Percentiles rank a stretch among this genome's conserved stretches.
These are phyloP conservation scores for Cladophialophora immunda DNA, from an alignment of 2,329 filamentous ascomycete species.

Conservation along the genomic window DNA sequence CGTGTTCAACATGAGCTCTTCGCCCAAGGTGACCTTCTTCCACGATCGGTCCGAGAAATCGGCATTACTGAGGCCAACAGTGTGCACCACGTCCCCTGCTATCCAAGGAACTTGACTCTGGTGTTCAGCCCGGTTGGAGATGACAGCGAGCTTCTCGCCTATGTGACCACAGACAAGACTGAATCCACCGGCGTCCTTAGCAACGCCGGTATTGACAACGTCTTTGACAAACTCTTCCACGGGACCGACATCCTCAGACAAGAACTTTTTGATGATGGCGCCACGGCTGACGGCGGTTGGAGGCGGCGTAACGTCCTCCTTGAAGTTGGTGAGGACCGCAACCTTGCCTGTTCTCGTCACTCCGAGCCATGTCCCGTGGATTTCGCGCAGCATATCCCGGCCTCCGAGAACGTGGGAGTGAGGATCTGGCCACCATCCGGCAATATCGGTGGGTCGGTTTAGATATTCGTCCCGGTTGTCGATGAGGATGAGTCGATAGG, in stretches of 20 bases:
- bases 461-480: slow-evolving; percentile 80
- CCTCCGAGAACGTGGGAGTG: slow-evolving; percentile 66
- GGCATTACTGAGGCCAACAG: slow-evolving; percentile 69
- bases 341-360: slow-evolving; percentile 68
- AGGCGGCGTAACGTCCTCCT: slow-evolving; percentile 59
- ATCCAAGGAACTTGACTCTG: slow-evolving; percentile 62
- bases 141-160: slow-evolving; percentile 62
- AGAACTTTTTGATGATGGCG: slow-evolving; percentile 67
- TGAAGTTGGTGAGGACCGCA: slow-evolving; percentile 71
- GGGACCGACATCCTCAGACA: slow-evolving; percentile 55
- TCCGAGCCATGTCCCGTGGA: slow-evolving; percentile 71
- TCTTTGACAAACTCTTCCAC: slow-evolving; percentile 62
- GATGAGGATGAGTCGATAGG: slow-evolving; percentile 76
- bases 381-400: slow-evolving; percentile 67
- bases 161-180: slow-evolving; percentile 68
- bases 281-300: slow-evolving; percentile 63
- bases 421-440: slow-evolving; percentile 67
- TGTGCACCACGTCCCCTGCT: slow-evolving; percentile 57
- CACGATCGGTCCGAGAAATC: slow-evolving; percentile 66
- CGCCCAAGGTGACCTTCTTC: slow-evolving; percentile 69
- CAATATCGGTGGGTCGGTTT: slow-evolving; percentile 66
- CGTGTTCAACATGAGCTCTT: slow-evolving; percentile 60
- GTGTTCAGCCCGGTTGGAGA: slow-evolving; percentile 69
- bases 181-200: slow-evolving; percentile 69
- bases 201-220: slow-evolving; percentile 63